Percentiles rank a stretch among this genome's conserved stretches.
phyloP scores from a whole-genome alignment of 805 yeast species.

The Danielia oregonensis region DNA sequence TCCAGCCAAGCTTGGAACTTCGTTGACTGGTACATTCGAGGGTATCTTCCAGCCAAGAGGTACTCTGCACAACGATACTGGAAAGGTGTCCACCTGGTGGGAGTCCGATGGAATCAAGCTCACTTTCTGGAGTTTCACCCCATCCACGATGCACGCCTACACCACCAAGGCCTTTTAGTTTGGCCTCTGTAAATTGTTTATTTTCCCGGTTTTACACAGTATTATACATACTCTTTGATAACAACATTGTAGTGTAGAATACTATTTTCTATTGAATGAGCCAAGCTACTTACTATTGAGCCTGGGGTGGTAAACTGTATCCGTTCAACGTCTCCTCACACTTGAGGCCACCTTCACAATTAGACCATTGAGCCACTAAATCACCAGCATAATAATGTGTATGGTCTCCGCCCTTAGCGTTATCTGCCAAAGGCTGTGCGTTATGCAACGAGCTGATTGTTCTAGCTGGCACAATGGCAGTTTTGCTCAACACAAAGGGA shows the following conservation, averaged over 20 bases:
- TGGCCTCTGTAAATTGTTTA: background rate
- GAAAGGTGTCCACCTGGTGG: slow-evolving; percentile 31
- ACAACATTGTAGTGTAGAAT: background rate
- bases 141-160: slow-evolving; percentile 53
- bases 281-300: background rate
- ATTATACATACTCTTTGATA: too few species aligned
- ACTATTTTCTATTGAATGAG: background rate
- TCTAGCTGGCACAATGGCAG: slow-evolving; percentile 63
- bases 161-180: slow-evolving; percentile 47
- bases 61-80: slow-evolving; percentile 80
- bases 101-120: slow-evolving; percentile 20
- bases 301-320: background rate
- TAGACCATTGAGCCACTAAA: slow-evolving; percentile 59
- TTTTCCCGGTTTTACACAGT: slow-evolving; percentile 4
- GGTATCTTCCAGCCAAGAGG: slow-evolving; percentile 92
- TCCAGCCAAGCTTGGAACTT: slow-evolving; percentile 35
- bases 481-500: slow-evolving; percentile 68
- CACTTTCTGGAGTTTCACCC: slow-evolving; percentile 48
- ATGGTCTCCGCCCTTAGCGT: slow-evolving; percentile 32
- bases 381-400: slow-evolving; percentile 60
- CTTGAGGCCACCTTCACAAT: slow-evolving; percentile 45
- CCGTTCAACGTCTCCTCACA: slow-evolving; percentile 48
- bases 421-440: slow-evolving; percentile 9
- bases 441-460: slow-evolving; percentile 30
- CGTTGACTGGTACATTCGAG: slow-evolving; percentile 35